Percentiles rank a stretch among this genome's conserved stretches.
Conservation (phyloP, 2,329 filamentous ascomycete genomes). For the Fusarium hostae region DNA sequence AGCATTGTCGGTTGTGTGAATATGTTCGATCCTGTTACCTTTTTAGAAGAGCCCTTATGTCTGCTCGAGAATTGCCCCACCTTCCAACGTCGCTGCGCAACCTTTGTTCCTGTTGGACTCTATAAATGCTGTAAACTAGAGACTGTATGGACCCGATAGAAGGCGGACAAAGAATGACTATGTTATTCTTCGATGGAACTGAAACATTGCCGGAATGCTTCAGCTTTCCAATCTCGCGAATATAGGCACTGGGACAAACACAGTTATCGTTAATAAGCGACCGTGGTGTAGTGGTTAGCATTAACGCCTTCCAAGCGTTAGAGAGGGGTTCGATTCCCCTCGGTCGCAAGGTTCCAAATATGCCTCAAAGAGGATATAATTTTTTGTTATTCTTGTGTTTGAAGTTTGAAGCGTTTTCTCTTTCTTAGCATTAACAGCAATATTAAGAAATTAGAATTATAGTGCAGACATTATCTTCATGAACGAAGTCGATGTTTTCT, state of each 20-base stretch:
- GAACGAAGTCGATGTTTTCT: not conserved
- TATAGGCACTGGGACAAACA: rapidly evolving
- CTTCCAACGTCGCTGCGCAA: too few species aligned
- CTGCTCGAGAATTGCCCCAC: too few species aligned
- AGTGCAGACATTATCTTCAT: not conserved
- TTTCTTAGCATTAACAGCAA: too few species aligned
- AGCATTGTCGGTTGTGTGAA: too few species aligned
- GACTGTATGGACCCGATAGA: not conserved
- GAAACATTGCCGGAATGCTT: not conserved
- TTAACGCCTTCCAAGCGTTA: constrained; percentile 30
- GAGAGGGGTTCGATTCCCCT: constrained; percentile 25
- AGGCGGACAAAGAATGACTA: too few species aligned
- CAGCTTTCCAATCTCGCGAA: rapidly evolving
- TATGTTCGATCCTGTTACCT: too few species aligned
- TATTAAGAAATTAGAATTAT: not conserved
- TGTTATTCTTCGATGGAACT: not conserved
- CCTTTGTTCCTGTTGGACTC: too few species aligned
- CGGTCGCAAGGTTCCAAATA: not conserved
- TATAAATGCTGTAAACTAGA: not conserved
- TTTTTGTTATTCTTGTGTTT: not conserved
- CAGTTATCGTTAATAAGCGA: not conserved
- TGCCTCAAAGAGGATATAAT: rapidly evolving
- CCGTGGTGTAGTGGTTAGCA: constrained; percentile 28
- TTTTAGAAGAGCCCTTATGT: too few species aligned
- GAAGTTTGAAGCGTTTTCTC: rapidly evolving